Base-by-base conservation (phyloP, 2,329 filamentous ascomycete genomes). In the Cladophialophora exuberans region DNA sequence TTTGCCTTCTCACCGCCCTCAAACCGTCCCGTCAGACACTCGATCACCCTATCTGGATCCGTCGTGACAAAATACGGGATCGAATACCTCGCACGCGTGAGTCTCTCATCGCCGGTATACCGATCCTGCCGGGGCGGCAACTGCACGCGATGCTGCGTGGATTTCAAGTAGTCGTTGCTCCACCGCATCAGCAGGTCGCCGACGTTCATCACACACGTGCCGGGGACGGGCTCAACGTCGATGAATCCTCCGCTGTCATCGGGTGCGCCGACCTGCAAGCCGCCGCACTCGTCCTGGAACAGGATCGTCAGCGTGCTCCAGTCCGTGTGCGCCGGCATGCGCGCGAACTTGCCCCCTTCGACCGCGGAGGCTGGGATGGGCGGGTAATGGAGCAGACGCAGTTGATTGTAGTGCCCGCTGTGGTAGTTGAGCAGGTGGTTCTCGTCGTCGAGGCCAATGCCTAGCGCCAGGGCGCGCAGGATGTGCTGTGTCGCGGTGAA, bases 341-440 rank as follows among this genome's bases (percentile, higher is more conserved):
- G 70, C 7, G 77, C 73, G 31, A 76, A 71, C 13, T 69, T 62
- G 11, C 56, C 57, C 10, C 74, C 71, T 25, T 73, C 70, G 17
- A 82, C 65, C 30, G 71, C 72, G 26, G 70, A 69, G 4, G 73
- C 74, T 22, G 75, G 70, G 3, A 81, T 70, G 2, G 76, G 70
- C 0, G 80, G 79, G 56, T 83, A 87, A 65, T 86, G 83, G 13
- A 86, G 70, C 22, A 87, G 67, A 1, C 84, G 77, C 7, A 86
- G 71, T 57, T 85, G 83, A 58, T 84, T 83, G 61, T 83, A 79
- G 53, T 79, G 73, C 0, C 79, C 78, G 28, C 75, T 76, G 66
- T 86, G 83, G 39, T 79, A 74, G 17, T 67, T 66, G 2, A 76
- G 60, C n/a, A 81, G 67, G 57, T 75, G 71, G 13, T 70, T 68